phyloP scores from a whole-genome alignment of 768 basidiomycete species.

The Podaxis rugospora region DNA sequence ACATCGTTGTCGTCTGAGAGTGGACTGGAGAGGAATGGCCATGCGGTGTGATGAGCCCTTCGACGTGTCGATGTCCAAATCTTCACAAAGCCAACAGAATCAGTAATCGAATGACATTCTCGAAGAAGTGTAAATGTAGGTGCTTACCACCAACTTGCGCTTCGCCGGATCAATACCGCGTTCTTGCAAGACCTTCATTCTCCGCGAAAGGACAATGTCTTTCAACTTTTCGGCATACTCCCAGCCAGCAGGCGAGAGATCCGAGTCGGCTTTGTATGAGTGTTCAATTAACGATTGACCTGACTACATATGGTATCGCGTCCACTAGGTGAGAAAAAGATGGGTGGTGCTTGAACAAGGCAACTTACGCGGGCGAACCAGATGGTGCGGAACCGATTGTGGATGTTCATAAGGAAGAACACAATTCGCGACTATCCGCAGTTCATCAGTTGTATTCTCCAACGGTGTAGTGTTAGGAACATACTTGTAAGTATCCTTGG shows the following conservation, averaged over 20 bases:
- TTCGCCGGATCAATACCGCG: constrained; percentile 59
- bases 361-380: constrained; percentile 88
- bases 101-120: neutral
- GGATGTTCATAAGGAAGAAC: constrained; percentile 99
- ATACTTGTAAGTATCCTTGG: constrained; percentile 82
- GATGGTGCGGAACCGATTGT: constrained; percentile 88
- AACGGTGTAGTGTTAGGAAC: constrained; percentile 7
- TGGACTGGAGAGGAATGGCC: constrained; percentile 63
- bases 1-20: constrained; percentile 3
- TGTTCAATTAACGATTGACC: constrained; percentile 99
- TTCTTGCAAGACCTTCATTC: constrained; percentile 71
- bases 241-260: constrained; percentile 92
- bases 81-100: constrained; percentile 36
- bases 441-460: neutral
- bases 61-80: constrained; percentile 97
- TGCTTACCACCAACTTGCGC: constrained; percentile 62
- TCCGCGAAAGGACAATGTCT: constrained; percentile 83
- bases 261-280: constrained; percentile 97
- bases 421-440: constrained; percentile 82
- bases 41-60: constrained; percentile 91
- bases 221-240: constrained; percentile 89
- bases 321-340: neutral
- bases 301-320: constrained; percentile 48
- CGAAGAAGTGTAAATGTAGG: neutral
- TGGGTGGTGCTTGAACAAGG: neutral